Evolutionary conservation across 2,329 filamentous ascomycete species (phyloP), one percentile per base, ranked within the genome.

Genomic region (Neonectria sp.): DNA sequence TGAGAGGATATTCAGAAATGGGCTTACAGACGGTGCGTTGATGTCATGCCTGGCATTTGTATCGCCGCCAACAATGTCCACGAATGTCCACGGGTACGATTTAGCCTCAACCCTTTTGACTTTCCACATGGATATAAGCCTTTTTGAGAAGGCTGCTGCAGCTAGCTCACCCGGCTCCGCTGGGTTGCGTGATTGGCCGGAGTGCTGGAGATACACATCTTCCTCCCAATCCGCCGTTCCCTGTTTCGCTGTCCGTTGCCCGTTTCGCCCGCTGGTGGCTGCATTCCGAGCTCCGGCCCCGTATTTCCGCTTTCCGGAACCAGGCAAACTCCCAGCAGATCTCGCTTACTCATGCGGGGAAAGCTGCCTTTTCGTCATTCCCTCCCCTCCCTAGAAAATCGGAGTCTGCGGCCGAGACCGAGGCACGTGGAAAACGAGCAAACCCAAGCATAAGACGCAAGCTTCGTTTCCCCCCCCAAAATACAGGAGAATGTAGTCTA

Each of bases 341-440:
- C 52, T 46, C 21, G 57, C 33, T 66, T 66, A 62, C 53, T 61
- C 63, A 66, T 61, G 63, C 58, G 63, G 63, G 63, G 63, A 61
- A 66, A 51, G 31, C 51, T 53, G 29, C n/a, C 29, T 46, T 60
- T 35, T 58, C 63, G 43, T 46, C 52, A 60, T 60, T 40, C 37
- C 37, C 37, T 40, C 31, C 55, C 62, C 49, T 12, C 24, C 51
- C 56, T 25, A 31, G 51, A 40, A n/a, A 33, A 40, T 66, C 63
- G 63, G 63, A 45, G 29, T 58, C 51, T 49, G 35, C 3, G 35
- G 51, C 63, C 63, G 57, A 56, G 45, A 55, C 63, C 63, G 63
- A 66, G 62, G 63, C 63, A 66, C 63, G 63, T 66, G 63, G 63
- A 58, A 58, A 59, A n/a, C 40, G 17, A 25, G 31, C 15, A 46